Conservation (phyloP, 73 alveolate genomes). For the Symbiodinium natans region DNA sequence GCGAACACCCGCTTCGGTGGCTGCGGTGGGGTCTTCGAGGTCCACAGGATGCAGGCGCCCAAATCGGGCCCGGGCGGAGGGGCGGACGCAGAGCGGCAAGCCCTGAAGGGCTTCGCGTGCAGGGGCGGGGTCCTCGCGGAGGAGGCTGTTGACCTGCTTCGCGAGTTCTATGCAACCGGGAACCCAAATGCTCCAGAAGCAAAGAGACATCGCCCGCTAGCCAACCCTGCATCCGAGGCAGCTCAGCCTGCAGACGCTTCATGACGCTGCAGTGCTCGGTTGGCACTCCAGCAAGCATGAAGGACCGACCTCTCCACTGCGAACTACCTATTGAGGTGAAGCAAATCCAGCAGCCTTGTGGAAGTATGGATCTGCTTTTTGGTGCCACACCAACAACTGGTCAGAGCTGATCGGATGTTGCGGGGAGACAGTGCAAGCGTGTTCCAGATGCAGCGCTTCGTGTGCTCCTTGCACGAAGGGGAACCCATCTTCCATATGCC, state of each 20-base stretch:
- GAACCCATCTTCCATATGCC: not conserved
- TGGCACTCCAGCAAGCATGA: not conserved
- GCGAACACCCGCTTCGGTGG: conserved; percentile 68
- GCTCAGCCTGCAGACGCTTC: too few relatives aligned
- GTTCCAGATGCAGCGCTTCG: not conserved
- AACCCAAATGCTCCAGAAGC: conserved; percentile 75
- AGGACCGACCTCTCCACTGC: not conserved
- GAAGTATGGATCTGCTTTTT: too few relatives aligned
- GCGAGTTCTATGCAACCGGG: conserved; percentile 62
- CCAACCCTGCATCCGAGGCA: not conserved
- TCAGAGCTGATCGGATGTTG: too few relatives aligned
- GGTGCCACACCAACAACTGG: too few relatives aligned
- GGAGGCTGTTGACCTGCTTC: not conserved
- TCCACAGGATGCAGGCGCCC: conserved; percentile 35
- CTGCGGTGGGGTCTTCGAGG: conserved; percentile 45
- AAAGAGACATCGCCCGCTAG: conserved; percentile 79
- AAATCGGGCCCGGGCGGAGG: conserved; percentile 10
- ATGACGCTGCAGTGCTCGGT: not conserved
- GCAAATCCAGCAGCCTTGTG: too few relatives aligned
- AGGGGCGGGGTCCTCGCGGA: conserved; percentile 71
- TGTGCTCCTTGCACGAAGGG: not conserved
- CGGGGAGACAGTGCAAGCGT: not conserved
- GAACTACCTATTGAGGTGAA: too few relatives aligned
- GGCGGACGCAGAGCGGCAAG: conserved; percentile 35
- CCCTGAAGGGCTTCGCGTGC: conserved; percentile 33